A percentile compares a stretch with the other conserved stretches of the same genome.
Conservation (phyloP, 805 yeast genomes). For the Candida ponderosae region DNA sequence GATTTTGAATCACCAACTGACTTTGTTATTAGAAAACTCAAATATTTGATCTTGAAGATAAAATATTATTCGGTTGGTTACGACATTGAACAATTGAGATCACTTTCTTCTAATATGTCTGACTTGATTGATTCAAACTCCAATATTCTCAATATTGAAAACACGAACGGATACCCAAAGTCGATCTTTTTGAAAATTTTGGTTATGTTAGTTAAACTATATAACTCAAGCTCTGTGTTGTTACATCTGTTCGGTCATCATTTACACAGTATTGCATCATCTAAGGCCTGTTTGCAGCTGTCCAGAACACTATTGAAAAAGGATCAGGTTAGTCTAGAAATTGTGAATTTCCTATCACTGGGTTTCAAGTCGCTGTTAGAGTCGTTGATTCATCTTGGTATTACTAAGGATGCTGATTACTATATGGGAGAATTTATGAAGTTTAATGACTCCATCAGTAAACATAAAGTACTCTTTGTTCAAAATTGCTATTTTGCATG, state of each 20-base stretch:
- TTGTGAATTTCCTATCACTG: slow-evolving; percentile 26
- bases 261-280: slow-evolving; percentile 23
- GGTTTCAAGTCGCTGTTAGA: slow-evolving; percentile 33
- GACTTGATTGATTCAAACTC: not conserved
- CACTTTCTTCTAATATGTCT: slow-evolving; percentile 3
- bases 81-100: slow-evolving; percentile 6
- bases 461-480: slow-evolving; percentile 3
- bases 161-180: slow-evolving; percentile 6
- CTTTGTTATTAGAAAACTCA: slow-evolving; percentile 2
- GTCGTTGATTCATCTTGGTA: slow-evolving; percentile 39
- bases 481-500: slow-evolving; percentile 16
- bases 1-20: slow-evolving; percentile 3
- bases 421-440: slow-evolving; percentile 40
- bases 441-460: slow-evolving; percentile 12
- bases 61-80: slow-evolving; percentile 7
- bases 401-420: slow-evolving; percentile 50
- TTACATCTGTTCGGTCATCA: slow-evolving; percentile 14
- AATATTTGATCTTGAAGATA: slow-evolving; percentile 8
- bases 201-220: slow-evolving; percentile 8
- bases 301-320: slow-evolving; percentile 45
- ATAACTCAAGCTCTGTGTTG: slow-evolving; percentile 10
- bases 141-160: slow-evolving; percentile 6
- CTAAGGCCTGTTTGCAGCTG: slow-evolving; percentile 43
- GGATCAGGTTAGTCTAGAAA: slow-evolving; percentile 18
- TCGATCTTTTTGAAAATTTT: slow-evolving; percentile 1